Evolutionary conservation across 1,284 basidiomycete genomes (phyloP), one percentile per base, ranked within the genome.

Genomic region (Cystobasidiaceae sp.): DNA sequence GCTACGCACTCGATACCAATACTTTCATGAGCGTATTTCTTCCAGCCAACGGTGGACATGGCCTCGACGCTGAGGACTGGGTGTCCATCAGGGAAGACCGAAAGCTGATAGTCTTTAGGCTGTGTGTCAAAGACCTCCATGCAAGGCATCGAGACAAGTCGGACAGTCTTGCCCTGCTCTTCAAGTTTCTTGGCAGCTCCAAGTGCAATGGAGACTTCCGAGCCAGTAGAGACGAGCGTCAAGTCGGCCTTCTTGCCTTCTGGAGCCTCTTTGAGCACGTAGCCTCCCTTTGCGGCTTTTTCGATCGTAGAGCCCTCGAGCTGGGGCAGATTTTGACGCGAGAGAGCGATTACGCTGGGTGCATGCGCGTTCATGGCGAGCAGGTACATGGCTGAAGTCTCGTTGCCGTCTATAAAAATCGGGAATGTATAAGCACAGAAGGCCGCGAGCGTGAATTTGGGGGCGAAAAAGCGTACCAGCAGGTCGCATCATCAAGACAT

Each of bases 41-140:
- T n/a, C n/a, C n/a, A 9, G 9, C 11, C n/a, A n/a, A n/a, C n/a
- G n/a, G 74, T 74, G 51, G 77, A 72, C 60, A 82, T 85, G 28
- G 91, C 92, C 80, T 97, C 93, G 69, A 97, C 83, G 50, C 90
- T 90, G 69, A 97, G 77, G 76, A 96, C 87, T 48, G 93, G 93
- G 39, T 88, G 86, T 65, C 93, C 93, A 72, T 86, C 87, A 74
- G 90, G 85, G 71, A 97, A 79, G 55, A 96, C 91, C 74, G 85
- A 85, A 73, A 92, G 78, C 75, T 81, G 85, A 82, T 97, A 97
- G 68, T 86, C 85, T 74, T 82, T 77, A 70, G 84, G 79, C 80
- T 96, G 93, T 74, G 83, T 81, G 78, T 94, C 89, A 77, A 97
- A 97, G 69, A 90, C 84, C 70, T 86, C 82, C 86, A 88, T 90